Base-by-base conservation (phyloP, 805 yeast genomes). In the Starmera amethionina region DNA sequence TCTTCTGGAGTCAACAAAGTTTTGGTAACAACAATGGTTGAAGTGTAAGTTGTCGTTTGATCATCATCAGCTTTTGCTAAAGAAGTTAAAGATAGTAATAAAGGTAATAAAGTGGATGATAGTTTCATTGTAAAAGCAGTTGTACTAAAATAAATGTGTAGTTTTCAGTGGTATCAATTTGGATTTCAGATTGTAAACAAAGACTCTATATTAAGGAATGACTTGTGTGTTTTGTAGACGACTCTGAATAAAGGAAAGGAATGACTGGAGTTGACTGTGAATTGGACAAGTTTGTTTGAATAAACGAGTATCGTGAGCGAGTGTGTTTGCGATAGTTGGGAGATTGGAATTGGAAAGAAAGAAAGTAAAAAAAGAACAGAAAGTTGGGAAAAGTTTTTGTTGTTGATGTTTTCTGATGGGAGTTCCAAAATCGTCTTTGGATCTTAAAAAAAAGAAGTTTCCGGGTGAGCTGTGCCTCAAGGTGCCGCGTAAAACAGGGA, bases 1-100 rank as follows among this genome's bases (percentile, higher is more conserved):
- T 36, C 38, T n/a, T n/a, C 32, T 16, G 33, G 54, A 15, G 47
- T 50, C 38, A 52, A 44, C 33, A 52, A 38, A 37, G 66, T 61
- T 40, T 48, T 43, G 15, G 65, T 55, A 32, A 55, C 44, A 41
- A 64, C 56, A 37, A 62, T 59, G 36, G 68, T 59, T 32, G 72
- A 68, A 42, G 65, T 66, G 30, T 59, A 60, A 35, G 62, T 54
- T 10, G 60, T 56, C 5, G 64, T 55, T 18, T 55, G 56, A 31
- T 63, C 62, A 22, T 22, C 27, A 13, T 60, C 55, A 35, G 65
- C 61, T 30, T 59, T 56, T 35, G 65, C 51, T 34, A 51, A 40
- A 6, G 64, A 50, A 29, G 65, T 49, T 36, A 52, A 46, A 34
- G 55, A 51, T 13, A 62, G 42, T 32, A 55, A 51, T 14, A 62